Percentiles rank a stretch among this genome's conserved stretches.
phyloP scores from a whole-genome alignment of 495 filamentous ascomycete species.

The Staphylotrichum tortipilum region DNA sequence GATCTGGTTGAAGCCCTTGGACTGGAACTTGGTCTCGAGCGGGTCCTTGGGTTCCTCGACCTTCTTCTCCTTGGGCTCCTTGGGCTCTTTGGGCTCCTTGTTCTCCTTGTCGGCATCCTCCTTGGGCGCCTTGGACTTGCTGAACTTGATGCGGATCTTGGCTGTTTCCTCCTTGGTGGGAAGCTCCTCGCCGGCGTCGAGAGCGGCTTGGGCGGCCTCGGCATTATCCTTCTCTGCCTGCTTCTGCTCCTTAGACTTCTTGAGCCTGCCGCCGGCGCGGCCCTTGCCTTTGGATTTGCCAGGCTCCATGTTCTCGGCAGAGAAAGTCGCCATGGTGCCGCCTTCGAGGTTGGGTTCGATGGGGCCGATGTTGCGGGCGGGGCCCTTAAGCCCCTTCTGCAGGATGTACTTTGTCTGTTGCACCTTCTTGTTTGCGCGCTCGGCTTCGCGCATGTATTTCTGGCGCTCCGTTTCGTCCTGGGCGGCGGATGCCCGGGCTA shows the following conservation, averaged over 20 bases:
- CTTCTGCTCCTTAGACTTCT: slow-evolving; percentile 95
- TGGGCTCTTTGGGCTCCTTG: slow-evolving; percentile 41
- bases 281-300: slow-evolving; percentile 58
- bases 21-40: slow-evolving; percentile 56
- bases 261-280: slow-evolving; percentile 57
- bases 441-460: slow-evolving; percentile 69
- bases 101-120: slow-evolving; percentile 34
- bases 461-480: slow-evolving; percentile 70
- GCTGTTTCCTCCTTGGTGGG: slow-evolving; percentile 61
- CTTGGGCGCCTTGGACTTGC: slow-evolving; percentile 28
- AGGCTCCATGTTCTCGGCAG: slow-evolving; percentile 52
- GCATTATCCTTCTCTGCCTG: slow-evolving; percentile 90
- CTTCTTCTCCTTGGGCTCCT: slow-evolving; percentile 57
- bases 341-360: slow-evolving; percentile 78
- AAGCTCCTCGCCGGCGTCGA: slow-evolving; percentile 74
- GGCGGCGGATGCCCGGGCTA: slow-evolving; percentile 63
- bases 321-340: slow-evolving; percentile 80
- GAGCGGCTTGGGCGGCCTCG: slow-evolving; percentile 74
- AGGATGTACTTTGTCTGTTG: slow-evolving; percentile 73
- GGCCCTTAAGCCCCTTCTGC: slow-evolving; percentile 72
- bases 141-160: slow-evolving; percentile 50
- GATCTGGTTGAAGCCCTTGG: slow-evolving; percentile 91
- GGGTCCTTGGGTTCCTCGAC: slow-evolving; percentile 45
- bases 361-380: slow-evolving; percentile 67
- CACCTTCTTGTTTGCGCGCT: slow-evolving; percentile 80